Evolutionary conservation across 108 stramenopile genomes (phyloP).

Genomic region (Asterionellopsis glacialis): DNA sequence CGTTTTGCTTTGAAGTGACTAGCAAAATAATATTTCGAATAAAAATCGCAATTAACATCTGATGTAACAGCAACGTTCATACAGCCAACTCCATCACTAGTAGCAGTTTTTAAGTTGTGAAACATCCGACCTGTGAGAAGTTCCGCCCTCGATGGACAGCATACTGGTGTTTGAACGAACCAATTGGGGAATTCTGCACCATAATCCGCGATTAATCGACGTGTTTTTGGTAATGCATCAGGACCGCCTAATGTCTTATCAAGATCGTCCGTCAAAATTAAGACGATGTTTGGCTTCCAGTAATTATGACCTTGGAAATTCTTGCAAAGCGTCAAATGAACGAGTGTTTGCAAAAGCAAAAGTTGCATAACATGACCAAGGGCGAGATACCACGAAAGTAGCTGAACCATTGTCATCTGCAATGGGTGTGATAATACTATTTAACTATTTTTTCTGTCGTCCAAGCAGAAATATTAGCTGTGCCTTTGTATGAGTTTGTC

Average conservation of each 20-base stretch:
- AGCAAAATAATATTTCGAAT: constrained; percentile 27
- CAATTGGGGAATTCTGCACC: constrained; percentile 29
- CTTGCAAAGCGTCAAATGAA: no score
- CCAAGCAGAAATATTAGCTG: no score
- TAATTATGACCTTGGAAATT: no score
- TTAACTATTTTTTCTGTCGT: no score
- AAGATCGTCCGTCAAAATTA: constrained; percentile 49
- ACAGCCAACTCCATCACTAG: background rate
- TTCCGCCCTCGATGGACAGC: constrained; percentile 42
- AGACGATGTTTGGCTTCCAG: constrained; percentile 34
- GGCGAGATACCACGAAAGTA: no score
- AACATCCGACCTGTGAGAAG: constrained; percentile 32
- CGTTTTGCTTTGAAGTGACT: constrained; percentile 13
- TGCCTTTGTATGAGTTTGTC: no score
- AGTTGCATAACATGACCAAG: no score
- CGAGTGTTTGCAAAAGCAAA: no score
- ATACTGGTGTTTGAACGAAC: constrained; percentile 46
- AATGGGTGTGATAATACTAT: no score
- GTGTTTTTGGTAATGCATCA: constrained; percentile 20
- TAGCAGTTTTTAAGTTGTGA: constrained; percentile 24
- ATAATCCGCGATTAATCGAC: constrained; percentile 12
- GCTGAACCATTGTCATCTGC: no score
- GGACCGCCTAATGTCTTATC: constrained; percentile 36
- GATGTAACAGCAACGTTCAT: constrained; percentile 22
- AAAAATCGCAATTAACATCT: constrained; percentile 17